Base-by-base conservation (phyloP, 768 basidiomycete genomes). In the Termitomyces sp. region DNA sequence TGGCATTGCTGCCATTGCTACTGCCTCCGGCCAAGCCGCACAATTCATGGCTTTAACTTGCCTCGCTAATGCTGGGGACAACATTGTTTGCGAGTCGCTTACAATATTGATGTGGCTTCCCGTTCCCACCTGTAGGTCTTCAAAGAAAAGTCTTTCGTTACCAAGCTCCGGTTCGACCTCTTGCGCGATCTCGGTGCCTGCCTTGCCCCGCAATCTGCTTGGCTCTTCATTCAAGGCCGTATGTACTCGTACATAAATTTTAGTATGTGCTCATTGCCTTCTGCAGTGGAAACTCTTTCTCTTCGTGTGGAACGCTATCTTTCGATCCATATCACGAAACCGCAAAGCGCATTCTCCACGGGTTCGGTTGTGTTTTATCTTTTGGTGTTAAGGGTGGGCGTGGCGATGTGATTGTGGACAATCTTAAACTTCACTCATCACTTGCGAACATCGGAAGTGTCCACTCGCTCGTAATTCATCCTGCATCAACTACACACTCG, bases 41-140 rank as follows among this genome's bases (percentile, higher is more conserved):
- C 84, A 86, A 58, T 82, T 85, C 65, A 72, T 87, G 71, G 79
- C 85, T 0, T 76, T 88, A 48, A 71, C 78, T 0, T 76, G 81
- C 1, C 72, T 87, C 20, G 81, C 82, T 1, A 63, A 70, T 18
- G 48, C 71, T 0, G 87, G 87, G 1, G 87, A 88, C 65, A 89
- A 89, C 58, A 84, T 89, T 53, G 77, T 89, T 2, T 76, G 82
- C 1, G 80, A 82, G 82, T 81, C n/a, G n/a, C n/a, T n/a, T n/a
- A n/a, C n/a, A n/a, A n/a, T n/a, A n/a, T n/a, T 36, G 12, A 36
- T 27, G 18, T n/a, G 24, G 20, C 22, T 18, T 18, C 20, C 18
- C 30, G 24, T 40, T 33, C 32, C 0, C 18, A 22, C 20, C 22
- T 53, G 24, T 50, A 64, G 39, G 59, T 57, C 0, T 66, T 68